phyloP scores from a whole-genome alignment of 192 early-diverging fungal species.

The Rhizoclosmatium sp. region DNA sequence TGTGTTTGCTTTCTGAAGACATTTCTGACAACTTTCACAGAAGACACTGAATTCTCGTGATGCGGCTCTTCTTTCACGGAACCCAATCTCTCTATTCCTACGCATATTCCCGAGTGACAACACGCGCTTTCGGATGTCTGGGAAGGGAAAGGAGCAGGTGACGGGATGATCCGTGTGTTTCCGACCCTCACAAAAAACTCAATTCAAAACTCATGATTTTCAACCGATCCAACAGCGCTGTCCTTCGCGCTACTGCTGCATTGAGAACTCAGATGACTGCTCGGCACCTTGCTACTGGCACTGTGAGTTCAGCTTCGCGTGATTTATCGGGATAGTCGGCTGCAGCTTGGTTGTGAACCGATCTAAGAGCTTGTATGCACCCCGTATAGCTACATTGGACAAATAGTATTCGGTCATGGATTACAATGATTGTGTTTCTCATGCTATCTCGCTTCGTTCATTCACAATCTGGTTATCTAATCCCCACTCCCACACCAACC shows the following conservation, averaged over 20 bases:
- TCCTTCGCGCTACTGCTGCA: not conserved
- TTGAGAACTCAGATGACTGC: not conserved
- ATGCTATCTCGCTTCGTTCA: too few relatives aligned
- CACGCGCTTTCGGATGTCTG: too few relatives aligned
- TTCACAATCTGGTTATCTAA: not conserved
- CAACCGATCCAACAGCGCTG: not conserved
- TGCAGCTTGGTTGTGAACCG: too few relatives aligned
- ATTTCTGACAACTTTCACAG: too few relatives aligned
- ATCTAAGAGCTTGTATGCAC: too few relatives aligned
- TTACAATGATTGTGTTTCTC: not conserved
- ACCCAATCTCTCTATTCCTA: too few relatives aligned
- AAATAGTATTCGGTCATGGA: conserved; percentile 12
- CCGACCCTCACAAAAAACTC: not conserved
- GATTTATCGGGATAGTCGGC: too few relatives aligned
- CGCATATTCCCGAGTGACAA: too few relatives aligned
- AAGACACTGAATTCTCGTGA: too few relatives aligned
- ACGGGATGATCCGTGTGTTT: not conserved
- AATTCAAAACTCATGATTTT: not conserved
- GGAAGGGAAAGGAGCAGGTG: too few relatives aligned
- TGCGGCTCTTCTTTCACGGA: too few relatives aligned
- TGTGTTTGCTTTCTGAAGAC: not conserved
- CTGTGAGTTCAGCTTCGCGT: not conserved
- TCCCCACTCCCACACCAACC: not conserved
- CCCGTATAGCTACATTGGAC: not conserved
- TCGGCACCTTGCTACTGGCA: not conserved